Percentiles rank a stretch among this genome's conserved stretches.
phyloP scores from a whole-genome alignment of 768 basidiomycete genomes.

The Nidularia pulvinata region DNA sequence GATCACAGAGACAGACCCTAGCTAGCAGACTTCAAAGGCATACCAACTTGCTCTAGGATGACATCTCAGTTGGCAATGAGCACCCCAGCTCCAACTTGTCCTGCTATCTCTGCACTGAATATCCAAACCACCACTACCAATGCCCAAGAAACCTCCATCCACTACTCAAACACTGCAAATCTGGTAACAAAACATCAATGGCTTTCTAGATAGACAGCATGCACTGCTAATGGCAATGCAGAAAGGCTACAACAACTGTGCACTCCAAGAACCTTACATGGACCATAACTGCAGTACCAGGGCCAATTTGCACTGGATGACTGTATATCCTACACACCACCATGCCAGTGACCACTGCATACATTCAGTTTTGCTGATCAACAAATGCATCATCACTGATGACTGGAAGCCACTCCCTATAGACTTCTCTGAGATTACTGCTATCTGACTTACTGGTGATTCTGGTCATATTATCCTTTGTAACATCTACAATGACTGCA shows the following conservation, averaged over 20 bases:
- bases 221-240: not conserved
- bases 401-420: constrained; percentile 18
- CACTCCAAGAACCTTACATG: constrained; percentile 36
- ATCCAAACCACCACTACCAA: too few relatives aligned
- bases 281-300: constrained; percentile 14
- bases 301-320: constrained; percentile 4
- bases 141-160: not conserved
- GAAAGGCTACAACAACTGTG: constrained; percentile 23
- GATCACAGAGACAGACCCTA: too few relatives aligned
- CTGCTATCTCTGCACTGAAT: too few relatives aligned
- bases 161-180: not conserved
- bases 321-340: constrained; percentile 8
- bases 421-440: constrained; percentile 17
- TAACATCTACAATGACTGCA: constrained; percentile 36
- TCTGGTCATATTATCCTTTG: constrained; percentile 17
- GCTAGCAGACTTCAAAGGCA: too few relatives aligned
- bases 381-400: constrained; percentile 8
- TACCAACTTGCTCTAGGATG: too few relatives aligned
- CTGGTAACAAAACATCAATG: not conserved
- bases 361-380: constrained; percentile 14
- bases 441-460: constrained; percentile 9
- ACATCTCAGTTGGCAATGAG: too few relatives aligned
- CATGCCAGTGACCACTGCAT: not conserved
- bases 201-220: not conserved
- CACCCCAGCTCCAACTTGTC: too few relatives aligned